Conservation (phyloP, 2,329 filamentous ascomycete genomes). For the Epichloe elymi region DNA sequence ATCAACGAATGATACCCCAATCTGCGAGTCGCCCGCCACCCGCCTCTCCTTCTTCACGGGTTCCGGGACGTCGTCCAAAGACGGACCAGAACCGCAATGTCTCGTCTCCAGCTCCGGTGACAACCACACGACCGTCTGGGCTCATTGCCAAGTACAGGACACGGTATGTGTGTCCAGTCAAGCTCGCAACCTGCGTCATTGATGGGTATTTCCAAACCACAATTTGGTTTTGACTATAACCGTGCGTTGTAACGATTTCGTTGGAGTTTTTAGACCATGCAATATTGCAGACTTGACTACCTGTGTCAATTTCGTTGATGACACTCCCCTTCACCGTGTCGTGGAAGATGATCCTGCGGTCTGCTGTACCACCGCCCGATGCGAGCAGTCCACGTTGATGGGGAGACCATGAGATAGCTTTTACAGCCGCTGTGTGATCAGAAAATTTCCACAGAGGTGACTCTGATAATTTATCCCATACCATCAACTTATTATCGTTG, state of each 20-base stretch:
- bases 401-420: slow-evolving; percentile 95
- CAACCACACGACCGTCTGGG: slow-evolving; percentile 83
- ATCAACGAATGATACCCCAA: slow-evolving; percentile 68
- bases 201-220: slow-evolving; percentile 99
- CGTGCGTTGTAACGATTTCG: slow-evolving; percentile 93
- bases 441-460: slow-evolving; percentile 88
- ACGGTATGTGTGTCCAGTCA: slow-evolving; percentile 93
- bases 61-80: slow-evolving; percentile 70
- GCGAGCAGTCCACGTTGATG: slow-evolving; percentile 91
- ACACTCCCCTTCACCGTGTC: slow-evolving; percentile 70
- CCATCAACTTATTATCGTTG: slow-evolving; percentile 97
- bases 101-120: slow-evolving; percentile 93
- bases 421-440: slow-evolving; percentile 90
- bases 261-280: slow-evolving; percentile 97
- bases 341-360: slow-evolving; percentile 95
- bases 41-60: slow-evolving; percentile 52
- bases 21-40: slow-evolving; percentile 52
- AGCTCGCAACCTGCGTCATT: slow-evolving; percentile 90
- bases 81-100: slow-evolving; percentile 95
- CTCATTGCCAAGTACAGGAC: slow-evolving; percentile 96
- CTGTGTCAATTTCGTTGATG: slow-evolving; percentile 85
- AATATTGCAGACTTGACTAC: slow-evolving; percentile 96
- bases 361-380: slow-evolving; percentile 88
- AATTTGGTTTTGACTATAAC: slow-evolving; percentile 96
- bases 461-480: slow-evolving; percentile 94